Base-by-base conservation (phyloP, 495 filamentous ascomycete genomes). In the Penicillium antarcticum region DNA sequence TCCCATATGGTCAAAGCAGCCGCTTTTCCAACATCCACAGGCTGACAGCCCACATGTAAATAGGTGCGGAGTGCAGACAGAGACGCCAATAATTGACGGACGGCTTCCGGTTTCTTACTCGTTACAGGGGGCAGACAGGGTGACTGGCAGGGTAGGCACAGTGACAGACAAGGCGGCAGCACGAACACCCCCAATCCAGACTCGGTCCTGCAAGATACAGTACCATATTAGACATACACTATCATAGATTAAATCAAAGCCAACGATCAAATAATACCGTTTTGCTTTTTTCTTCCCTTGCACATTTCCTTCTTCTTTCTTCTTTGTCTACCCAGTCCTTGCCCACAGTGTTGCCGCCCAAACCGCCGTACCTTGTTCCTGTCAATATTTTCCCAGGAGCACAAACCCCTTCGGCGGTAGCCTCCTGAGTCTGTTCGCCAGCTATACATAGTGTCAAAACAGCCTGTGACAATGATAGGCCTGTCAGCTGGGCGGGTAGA, bases 1-100 rank as follows among this genome's bases (percentile, higher is more conserved):
- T 40, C 18, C 41, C 47, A 42, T 42, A 49, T 42, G 43, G 55
- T 29, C 51, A 43, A 42, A 70, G 55, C 46, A 51, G 55, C 18
- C 52, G 32, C 44, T 42, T 48, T 56, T 35, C 40, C 52, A 53
- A 42, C 53, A 56, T 51, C 43, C 56, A 48, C 56, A 60, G 59
- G 44, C 51, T 53, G 11, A 34, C 47, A 49, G 47, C 40, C 37
- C 47, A 42, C 37, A 49, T 42, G 31, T 42, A 49, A 39, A 33
- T 29, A 16, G 1, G 29, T 49, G 47, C 9, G 37, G 46, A 49
- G 46, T 49, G 37, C 36, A 49, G 47, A n/a, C 37, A n/a, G 23
- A 23, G 47, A 41, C 41, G 47, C 37, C 38, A 34, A 29, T 49
- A 33, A 34, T 34, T 33, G 37, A 32, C 26, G 29, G 47, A 31